Base-by-base conservation (phyloP, 257 asterid genomes). In the Verbascum thapsus region DNA sequence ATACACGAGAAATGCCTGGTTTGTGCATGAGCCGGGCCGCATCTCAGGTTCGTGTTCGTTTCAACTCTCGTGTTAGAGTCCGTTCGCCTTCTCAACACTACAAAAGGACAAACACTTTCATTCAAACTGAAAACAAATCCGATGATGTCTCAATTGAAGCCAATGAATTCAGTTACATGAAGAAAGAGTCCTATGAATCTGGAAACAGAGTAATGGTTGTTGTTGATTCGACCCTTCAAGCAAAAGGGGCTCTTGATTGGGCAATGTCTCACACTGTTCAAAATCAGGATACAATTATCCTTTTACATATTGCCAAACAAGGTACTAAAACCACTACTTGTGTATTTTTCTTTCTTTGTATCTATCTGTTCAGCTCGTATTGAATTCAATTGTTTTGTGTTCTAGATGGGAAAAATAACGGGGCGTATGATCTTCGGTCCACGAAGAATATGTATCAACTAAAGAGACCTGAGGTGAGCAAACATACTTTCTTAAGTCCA, bases 161-260 rank as follows among this genome's bases (percentile, higher is more conserved):
- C 64, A 49, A 61, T 8, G 84, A 79, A n/a, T 56, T 75, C 72
- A 64, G 75, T 66, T 78, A 73, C 79, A 66, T 56, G 15, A 58
- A 63, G 44, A 61, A 82, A 0, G 88, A 76, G 19, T 63, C 78
- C n/a, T n/a, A n/a, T 0, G 82, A 84, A 53, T 15, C 61, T 10
- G 83, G 91, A 53, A 91, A 91, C 70, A 73, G 86, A 65, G 98
- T 87, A 12, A 88, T 91, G 98, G 87, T 88, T n/a, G 94, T 86
- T 32, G 80, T 91, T 26, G 97, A 88, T 61, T 69, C 83, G 2
- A 68, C 81, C 44, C 53, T 47, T 0, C 94, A 86, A 73, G 85
- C 97, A 7, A 80, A 78, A 73, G 81, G 64, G 42, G 98, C 97
- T 15, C 86, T 91, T 11, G 88, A 86, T 19, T 91, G 97, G 98